Evolutionary conservation across 345 rosid species (phyloP), one percentile per base, ranked within the genome.

Genomic region (Acer yangbiense): DNA sequence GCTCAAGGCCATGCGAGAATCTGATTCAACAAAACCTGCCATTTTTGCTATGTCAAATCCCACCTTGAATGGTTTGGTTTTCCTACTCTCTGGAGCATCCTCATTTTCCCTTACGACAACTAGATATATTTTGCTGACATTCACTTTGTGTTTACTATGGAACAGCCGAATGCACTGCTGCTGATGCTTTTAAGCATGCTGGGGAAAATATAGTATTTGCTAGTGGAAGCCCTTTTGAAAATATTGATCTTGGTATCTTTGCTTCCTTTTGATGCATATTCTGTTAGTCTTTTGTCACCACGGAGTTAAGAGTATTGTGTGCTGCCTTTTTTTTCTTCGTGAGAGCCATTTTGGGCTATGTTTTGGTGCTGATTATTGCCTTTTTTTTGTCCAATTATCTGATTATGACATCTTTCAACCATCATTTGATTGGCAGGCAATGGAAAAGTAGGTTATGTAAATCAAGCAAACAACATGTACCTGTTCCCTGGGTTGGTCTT

Each of bases 41-140:
- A 92, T 96, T 81, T 96, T 96, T 87, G 97, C 99, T 48, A 94
- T 96, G 99, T 96, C 98, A 12, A 96, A 94, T 85, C 98, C 99
- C 77, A 96, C 99, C 68, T 85, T 83, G 87, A 94, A 96, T 80
- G 98, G 98, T 94, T 81, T 80, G 91, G 79, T 65, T 79, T 65
- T 71, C 71, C 68, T 58, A 50, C 18, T 9, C 18, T 66, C 4
- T 65, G 61, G n/a, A 65, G 67, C 41, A 60, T 67, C 48, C 20
- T 62, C n/a, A n/a, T 75, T 46, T 78, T 71, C 58, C 41, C 60
- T 68, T 14, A 39, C 54, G 57, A 71, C 55, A 35, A n/a, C 76
- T 57, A 27, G n/a, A 58, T 39, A 73, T 69, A 82, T 67, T 79
- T 55, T 76, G 8, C 65, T 83, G 66, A 80, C 67, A 32, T 54